These are phyloP conservation scores for Schizonepeta tenuifolia DNA, from an alignment of 257 asterid species.

Conservation along the genomic window DNA sequence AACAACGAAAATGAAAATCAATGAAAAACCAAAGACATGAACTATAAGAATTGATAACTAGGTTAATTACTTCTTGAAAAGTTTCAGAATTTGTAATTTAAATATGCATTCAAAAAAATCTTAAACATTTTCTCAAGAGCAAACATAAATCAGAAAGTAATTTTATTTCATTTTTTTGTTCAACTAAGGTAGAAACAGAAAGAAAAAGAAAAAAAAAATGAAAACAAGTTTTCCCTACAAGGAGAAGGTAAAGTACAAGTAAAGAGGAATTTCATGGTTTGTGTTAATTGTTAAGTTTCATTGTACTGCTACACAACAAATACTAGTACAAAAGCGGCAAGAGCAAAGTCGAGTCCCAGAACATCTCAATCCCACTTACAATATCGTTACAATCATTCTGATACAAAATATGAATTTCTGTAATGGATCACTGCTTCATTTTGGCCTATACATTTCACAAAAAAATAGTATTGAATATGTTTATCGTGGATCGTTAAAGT, in stretches of 20 bases:
- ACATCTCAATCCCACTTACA: slow-evolving; percentile 26
- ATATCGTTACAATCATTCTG: slow-evolving; percentile 38
- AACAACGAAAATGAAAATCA: too few relatives aligned
- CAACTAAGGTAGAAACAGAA: neutral
- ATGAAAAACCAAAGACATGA: too few relatives aligned
- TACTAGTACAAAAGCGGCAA: neutral
- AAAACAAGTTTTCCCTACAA: neutral
- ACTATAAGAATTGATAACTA: too few relatives aligned
- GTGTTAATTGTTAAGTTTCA: neutral
- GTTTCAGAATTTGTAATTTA: too few relatives aligned
- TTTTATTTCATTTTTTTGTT: neutral
- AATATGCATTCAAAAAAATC: too few relatives aligned
- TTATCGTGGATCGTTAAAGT: slow-evolving; percentile 13
- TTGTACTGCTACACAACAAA: neutral
- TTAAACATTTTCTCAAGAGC: too few relatives aligned
- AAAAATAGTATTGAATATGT: slow-evolving; percentile 24
- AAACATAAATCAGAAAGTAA: neutral
- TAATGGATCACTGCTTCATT: slow-evolving; percentile 37
- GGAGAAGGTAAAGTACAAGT: neutral
- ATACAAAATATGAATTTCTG: slow-evolving; percentile 27
- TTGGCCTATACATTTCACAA: slow-evolving; percentile 40
- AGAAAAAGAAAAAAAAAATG: neutral
- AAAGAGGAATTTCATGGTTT: neutral
- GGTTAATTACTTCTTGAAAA: too few relatives aligned
- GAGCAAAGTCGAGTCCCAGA: neutral